These are phyloP conservation scores for Colletotrichum theobromicola DNA, from an alignment of 2,329 filamentous ascomycete species.

Conservation along the genomic window DNA sequence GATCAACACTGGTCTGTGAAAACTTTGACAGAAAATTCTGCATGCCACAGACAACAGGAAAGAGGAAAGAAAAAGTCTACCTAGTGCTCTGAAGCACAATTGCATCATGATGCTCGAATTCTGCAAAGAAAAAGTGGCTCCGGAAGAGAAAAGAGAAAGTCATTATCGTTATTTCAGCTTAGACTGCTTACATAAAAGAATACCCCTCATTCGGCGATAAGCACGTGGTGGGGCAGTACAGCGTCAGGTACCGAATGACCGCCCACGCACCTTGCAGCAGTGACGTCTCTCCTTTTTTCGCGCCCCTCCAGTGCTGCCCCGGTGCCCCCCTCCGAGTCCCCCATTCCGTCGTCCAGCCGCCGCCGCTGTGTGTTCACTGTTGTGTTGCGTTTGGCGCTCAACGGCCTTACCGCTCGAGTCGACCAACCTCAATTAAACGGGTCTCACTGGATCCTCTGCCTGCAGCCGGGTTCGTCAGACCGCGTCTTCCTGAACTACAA, in stretches of 20 bases:
- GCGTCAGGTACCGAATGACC: constrained; percentile 2
- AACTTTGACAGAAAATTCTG: background rate
- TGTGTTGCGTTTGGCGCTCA: background rate
- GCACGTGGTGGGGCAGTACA: constrained; percentile 3
- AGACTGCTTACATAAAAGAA: background rate
- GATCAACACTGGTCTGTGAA: background rate
- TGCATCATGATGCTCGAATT: background rate
- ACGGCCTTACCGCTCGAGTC: background rate
- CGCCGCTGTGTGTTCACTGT: background rate
- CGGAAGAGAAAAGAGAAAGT: background rate
- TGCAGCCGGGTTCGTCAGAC: background rate
- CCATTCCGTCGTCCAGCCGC: background rate
- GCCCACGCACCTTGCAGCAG: constrained; percentile 5
- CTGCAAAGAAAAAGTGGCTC: background rate
- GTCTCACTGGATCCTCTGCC: background rate
- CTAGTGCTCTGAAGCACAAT: background rate
- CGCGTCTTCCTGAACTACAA: background rate
- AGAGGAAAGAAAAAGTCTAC: background rate
- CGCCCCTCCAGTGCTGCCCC: background rate
- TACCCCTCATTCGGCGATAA: constrained; percentile 18
- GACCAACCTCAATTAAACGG: constrained; percentile 13
- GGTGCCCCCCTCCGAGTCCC: background rate
- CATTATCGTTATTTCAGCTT: background rate
- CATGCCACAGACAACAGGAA: background rate
- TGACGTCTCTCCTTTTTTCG: constrained; percentile 8